A percentile compares a stretch with the other conserved stretches of the same genome.
phyloP scores from a whole-genome alignment of 768 basidiomycete genomes.

The Mycena capillaripes region DNA sequence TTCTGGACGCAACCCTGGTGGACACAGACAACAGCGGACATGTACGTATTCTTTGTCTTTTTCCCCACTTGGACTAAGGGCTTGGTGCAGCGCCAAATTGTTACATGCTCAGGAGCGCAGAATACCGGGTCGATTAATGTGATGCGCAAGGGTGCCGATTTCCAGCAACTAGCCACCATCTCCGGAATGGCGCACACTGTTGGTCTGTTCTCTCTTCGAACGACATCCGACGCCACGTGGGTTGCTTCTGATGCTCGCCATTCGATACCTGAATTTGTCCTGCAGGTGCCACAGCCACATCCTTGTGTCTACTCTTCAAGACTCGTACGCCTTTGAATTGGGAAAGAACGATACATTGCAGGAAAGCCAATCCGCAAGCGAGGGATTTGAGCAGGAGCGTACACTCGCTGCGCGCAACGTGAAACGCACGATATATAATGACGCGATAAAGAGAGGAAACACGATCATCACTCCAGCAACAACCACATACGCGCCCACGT shows the following conservation, averaged over 20 bases:
- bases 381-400: conserved; percentile 57
- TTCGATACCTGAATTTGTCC: conserved; percentile 10
- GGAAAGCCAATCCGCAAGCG: conserved; percentile 52
- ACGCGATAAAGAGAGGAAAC: conserved; percentile 4
- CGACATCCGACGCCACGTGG: conserved; percentile 63
- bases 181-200: conserved; percentile 71
- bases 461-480: conserved; percentile 3
- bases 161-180: conserved; percentile 72
- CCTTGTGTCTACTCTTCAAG: conserved; percentile 70
- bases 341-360: conserved; percentile 59
- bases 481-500: conserved; percentile 58
- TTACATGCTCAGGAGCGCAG: conserved; percentile 88
- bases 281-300: conserved; percentile 69
- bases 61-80: not conserved
- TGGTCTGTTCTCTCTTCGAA: conserved; percentile 72
- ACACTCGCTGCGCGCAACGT: conserved; percentile 80
- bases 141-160: conserved; percentile 86
- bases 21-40: conserved; percentile 81
- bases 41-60: conserved; percentile 52
- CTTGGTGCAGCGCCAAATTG: conserved; percentile 74
- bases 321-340: conserved; percentile 69
- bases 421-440: not conserved
- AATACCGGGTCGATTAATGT: conserved; percentile 84
- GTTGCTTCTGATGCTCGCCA: conserved; percentile 40
- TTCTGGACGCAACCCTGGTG: conserved; percentile 83